A percentile compares a stretch with the other conserved stretches of the same genome.
Evolutionary conservation across 805 yeast genomes (phyloP).

Genomic region (Isabelozyma gotoi): DNA sequence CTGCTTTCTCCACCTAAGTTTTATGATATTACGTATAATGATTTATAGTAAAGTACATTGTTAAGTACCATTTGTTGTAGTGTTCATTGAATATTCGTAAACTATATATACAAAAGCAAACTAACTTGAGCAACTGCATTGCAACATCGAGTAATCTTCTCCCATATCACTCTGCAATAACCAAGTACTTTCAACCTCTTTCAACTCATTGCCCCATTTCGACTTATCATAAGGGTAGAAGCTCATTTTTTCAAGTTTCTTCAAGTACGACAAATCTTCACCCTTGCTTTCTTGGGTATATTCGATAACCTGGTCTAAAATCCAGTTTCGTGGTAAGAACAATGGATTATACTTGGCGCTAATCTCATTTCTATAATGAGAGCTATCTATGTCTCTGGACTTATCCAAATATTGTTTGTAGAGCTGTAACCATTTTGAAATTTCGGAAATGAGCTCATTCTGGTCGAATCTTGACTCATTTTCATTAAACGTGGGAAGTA

Average conservation of each 20-base stretch:
- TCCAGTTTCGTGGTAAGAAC: conserved; percentile 84
- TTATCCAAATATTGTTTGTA: conserved; percentile 48
- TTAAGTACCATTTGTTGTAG: too few species aligned
- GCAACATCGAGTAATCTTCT: conserved; percentile 57
- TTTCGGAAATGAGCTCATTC: conserved; percentile 39
- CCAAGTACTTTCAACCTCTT: conserved; percentile 61
- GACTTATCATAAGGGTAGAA: conserved; percentile 67
- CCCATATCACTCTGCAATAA: conserved; percentile 48
- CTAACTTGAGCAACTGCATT: conserved; percentile 68
- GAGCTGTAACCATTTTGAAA: conserved; percentile 51
- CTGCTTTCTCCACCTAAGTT: conserved; percentile 17
- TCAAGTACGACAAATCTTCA: conserved; percentile 48
- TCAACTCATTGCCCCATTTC: conserved; percentile 66
- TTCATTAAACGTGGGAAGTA: conserved; percentile 22
- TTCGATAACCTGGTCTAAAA: conserved; percentile 77
- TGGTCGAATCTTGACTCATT: conserved; percentile 19
- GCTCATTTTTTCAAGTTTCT: conserved; percentile 69
- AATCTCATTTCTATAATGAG: conserved; percentile 30
- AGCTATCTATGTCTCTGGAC: conserved; percentile 36
- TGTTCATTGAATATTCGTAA: too few species aligned
- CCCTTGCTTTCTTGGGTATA: conserved; percentile 50
- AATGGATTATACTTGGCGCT: conserved; percentile 65
- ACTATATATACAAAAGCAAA: too few species aligned
- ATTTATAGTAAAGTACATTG: not conserved
- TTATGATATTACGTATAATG: not conserved